Percentiles rank a stretch among this genome's conserved stretches.
These are phyloP conservation scores for Schizochytrium sp. DNA, from an alignment of 108 stramenopile genomes.

Conservation along the genomic window DNA sequence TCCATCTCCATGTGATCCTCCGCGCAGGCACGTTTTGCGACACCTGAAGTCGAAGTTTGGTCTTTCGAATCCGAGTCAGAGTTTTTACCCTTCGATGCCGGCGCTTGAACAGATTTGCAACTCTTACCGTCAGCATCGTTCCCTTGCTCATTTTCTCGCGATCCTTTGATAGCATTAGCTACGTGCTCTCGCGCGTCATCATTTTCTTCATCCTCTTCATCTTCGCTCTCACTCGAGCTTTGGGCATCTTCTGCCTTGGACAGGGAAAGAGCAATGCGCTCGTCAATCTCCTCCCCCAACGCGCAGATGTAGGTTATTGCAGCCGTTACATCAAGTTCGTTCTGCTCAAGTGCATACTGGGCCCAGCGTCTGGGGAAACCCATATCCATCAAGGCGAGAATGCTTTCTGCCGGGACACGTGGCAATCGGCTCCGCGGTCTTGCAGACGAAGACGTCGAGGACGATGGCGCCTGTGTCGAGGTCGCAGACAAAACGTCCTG, in stretches of 20 bases:
- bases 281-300: neutral
- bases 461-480: no score
- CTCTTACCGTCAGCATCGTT: no score
- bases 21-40: neutral
- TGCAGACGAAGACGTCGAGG: no score
- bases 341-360: neutral
- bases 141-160: no score
- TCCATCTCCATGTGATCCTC: neutral
- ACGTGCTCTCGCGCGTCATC: neutral
- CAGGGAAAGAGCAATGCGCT: neutral
- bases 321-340: neutral
- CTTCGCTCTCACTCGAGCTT: neutral
- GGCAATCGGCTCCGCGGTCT: no score
- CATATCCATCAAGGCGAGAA: neutral
- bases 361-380: conserved; percentile 15
- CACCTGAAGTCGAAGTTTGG: no score
- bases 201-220: neutral
- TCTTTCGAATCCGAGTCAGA: no score
- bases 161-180: neutral
- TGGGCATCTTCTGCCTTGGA: neutral
- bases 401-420: neutral
- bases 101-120: no score
- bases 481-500: no score
- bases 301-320: neutral
- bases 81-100: no score